phyloP scores from a whole-genome alignment of 345 rosid species.

The Eucalyptus caleyi region DNA sequence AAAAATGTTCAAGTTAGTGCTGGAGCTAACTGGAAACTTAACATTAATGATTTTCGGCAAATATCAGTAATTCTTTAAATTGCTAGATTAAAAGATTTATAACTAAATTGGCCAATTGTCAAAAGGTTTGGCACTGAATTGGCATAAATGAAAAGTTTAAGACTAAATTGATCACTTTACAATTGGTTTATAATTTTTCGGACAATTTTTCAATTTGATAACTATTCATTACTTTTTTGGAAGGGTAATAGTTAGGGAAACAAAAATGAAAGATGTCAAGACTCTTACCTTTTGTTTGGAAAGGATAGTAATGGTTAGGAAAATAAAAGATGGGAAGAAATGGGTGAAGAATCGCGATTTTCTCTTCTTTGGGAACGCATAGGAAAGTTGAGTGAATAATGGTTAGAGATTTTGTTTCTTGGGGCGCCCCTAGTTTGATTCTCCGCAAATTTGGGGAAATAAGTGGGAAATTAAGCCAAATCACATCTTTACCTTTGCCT shows the following conservation, averaged over 20 bases:
- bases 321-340: not conserved
- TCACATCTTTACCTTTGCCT: not conserved
- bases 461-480: not conserved
- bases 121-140: too few species aligned
- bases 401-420: not conserved
- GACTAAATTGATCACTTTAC: too few species aligned
- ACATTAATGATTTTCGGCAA: accelerated
- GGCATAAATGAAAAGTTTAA: too few species aligned
- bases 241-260: not conserved
- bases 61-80: too few species aligned
- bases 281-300: not conserved
- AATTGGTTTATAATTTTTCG: accelerated
- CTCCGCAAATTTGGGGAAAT: not conserved
- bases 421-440: not conserved
- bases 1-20: too few species aligned
- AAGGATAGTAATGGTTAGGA: not conserved
- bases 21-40: too few species aligned
- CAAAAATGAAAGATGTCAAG: not conserved
- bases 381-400: not conserved
- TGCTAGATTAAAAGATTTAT: too few species aligned
- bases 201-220: not conserved
- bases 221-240: not conserved
- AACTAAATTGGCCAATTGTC: too few species aligned
- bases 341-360: not conserved
- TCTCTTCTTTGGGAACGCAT: not conserved